phyloP scores from a whole-genome alignment of 2,329 filamentous ascomycete species.

The Neoarthrinium moseri region DNA sequence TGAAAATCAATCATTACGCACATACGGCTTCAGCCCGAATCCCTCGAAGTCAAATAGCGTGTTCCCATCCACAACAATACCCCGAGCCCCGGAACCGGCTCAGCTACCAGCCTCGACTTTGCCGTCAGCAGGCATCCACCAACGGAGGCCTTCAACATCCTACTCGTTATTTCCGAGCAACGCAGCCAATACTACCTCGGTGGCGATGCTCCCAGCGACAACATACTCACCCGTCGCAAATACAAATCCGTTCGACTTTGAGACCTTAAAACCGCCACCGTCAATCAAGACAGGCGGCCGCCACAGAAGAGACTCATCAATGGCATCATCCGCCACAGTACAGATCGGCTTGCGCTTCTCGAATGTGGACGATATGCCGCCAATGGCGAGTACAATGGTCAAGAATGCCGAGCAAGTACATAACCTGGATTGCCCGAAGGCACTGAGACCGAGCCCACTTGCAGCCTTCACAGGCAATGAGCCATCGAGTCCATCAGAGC shows the following conservation, averaged over 20 bases:
- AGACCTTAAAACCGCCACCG: slow-evolving; percentile 41
- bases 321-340: slow-evolving; percentile 65
- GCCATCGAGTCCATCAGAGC: slow-evolving; percentile 18
- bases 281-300: slow-evolving; percentile 39
- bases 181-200: slow-evolving; percentile 28
- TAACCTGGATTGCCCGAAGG: slow-evolving; percentile 33
- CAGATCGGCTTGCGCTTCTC: slow-evolving; percentile 71
- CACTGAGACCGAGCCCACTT: slow-evolving; percentile 31
- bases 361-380: slow-evolving; percentile 50
- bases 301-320: slow-evolving; percentile 60
- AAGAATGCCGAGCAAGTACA: slow-evolving; percentile 35
- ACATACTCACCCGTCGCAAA: slow-evolving; percentile 37
- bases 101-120: slow-evolving; percentile 22
- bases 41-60: slow-evolving; percentile 33
- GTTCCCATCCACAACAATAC: slow-evolving; percentile 19
- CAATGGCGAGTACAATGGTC: slow-evolving; percentile 29
- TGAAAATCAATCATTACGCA: slow-evolving; percentile 8
- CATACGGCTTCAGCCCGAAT: slow-evolving; percentile 22
- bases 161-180: slow-evolving; percentile 39
- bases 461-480: slow-evolving; percentile 17
- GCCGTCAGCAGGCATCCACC: slow-evolving; percentile 19
- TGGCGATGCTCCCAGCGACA: slow-evolving; percentile 44
- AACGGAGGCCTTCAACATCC: slow-evolving; percentile 26
- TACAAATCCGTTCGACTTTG: slow-evolving; percentile 17
- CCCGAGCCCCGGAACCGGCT: slow-evolving; percentile 28